These are phyloP conservation scores for Tulasnella sp. DNA, from an alignment of 768 basidiomycete species.

Conservation along the genomic window DNA sequence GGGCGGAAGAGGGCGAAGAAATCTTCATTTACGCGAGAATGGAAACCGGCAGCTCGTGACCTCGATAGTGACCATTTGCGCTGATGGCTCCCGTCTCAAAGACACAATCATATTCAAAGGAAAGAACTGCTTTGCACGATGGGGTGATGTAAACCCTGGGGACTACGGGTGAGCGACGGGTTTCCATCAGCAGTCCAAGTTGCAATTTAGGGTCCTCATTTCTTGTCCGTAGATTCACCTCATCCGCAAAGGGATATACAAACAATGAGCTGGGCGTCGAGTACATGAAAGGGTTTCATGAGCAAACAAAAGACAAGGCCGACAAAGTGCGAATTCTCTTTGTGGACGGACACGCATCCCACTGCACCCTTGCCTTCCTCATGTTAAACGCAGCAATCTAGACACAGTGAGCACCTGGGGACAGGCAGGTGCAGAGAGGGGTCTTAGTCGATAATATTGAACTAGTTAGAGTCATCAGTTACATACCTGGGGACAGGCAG, in stretches of 20 bases:
- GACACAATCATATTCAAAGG: conserved; percentile 14
- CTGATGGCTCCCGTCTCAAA: not conserved
- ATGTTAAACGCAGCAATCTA: too few species aligned
- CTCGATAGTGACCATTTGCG: conserved; percentile 10
- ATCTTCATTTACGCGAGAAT: not conserved
- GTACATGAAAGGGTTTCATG: conserved; percentile 34
- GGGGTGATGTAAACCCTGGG: conserved; percentile 9
- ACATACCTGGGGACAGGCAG: too few species aligned
- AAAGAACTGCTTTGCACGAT: not conserved
- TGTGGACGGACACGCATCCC: conserved; percentile 38
- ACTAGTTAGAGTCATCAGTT: too few species aligned
- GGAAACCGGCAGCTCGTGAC: conserved; percentile 13
- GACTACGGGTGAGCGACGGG: not conserved
- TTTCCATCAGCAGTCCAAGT: not conserved
- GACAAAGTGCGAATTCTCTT: conserved; percentile 25
- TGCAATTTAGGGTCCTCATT: not conserved
- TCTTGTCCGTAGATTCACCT: conserved; percentile 21
- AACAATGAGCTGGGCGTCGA: conserved; percentile 28
- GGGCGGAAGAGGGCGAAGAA: conserved; percentile 4
- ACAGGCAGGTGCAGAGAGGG: too few species aligned
- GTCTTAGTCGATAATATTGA: too few species aligned
- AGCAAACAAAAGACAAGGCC: conserved; percentile 29
- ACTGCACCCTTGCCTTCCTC: conserved; percentile 31
- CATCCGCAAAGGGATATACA: conserved; percentile 31
- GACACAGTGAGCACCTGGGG: too few species aligned